Evolutionary conservation across 768 basidiomycete genomes (phyloP).

Genomic region (Mycena olivaceomarginata): DNA sequence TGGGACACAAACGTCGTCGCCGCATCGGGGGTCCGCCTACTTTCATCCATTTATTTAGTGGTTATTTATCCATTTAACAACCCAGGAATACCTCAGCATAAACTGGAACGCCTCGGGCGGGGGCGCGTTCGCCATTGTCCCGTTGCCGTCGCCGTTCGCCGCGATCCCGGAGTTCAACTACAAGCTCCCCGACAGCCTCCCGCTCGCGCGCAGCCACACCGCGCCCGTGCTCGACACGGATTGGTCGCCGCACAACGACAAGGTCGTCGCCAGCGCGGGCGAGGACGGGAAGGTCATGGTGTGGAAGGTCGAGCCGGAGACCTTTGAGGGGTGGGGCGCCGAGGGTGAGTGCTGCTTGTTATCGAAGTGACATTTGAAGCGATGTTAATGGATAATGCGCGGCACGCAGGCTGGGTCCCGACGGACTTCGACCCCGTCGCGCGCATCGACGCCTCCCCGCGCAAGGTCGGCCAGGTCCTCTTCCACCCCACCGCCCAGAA

Average conservation of each 20-base stretch:
- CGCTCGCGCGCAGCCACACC: constrained; percentile 91
- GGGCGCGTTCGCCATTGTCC: constrained; percentile 96
- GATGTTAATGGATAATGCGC: too few species aligned
- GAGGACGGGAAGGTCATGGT: constrained; percentile 97
- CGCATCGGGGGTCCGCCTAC: constrained; percentile 79
- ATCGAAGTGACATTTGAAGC: too few species aligned
- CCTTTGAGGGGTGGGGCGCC: constrained; percentile 90
- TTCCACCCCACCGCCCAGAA: constrained; percentile 95
- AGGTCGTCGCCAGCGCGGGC: constrained; percentile 91
- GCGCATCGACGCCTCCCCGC: constrained; percentile 84
- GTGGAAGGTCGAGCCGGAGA: constrained; percentile 84
- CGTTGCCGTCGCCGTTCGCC: constrained; percentile 84
- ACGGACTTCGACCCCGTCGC: constrained; percentile 91
- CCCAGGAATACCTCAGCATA: constrained; percentile 88
- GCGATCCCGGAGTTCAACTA: constrained; percentile 71
- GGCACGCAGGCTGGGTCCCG: constrained; percentile 75
- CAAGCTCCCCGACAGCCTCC: constrained; percentile 94
- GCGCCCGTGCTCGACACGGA: constrained; percentile 95
- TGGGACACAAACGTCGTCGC: constrained; percentile 97
- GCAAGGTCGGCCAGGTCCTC: constrained; percentile 95
- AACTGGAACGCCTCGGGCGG: constrained; percentile 97
- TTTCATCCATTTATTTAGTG: background rate
- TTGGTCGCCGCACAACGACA: constrained; percentile 97
- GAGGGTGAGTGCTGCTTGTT: too few species aligned
- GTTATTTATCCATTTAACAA: too few species aligned